These are phyloP conservation scores for Nepenthes alata DNA, from an alignment of 179 eudicot genomes.

Conservation along the genomic window DNA sequence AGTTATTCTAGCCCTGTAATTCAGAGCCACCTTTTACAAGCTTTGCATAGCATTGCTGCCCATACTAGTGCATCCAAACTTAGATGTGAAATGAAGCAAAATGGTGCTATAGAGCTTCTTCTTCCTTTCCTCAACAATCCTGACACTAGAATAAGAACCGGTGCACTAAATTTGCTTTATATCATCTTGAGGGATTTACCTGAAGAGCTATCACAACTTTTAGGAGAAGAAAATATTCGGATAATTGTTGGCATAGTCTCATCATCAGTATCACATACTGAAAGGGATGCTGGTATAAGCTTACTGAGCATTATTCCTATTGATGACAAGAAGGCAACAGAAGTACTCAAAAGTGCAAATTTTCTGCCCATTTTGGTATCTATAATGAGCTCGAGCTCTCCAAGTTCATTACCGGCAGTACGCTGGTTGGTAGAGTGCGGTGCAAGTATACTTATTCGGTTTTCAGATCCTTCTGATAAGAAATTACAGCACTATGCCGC, in stretches of 20 bases:
- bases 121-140: constrained; percentile 44
- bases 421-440: constrained; percentile 38
- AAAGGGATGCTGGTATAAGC: constrained; percentile 60
- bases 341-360: constrained; percentile 41
- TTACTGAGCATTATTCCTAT: constrained; percentile 60
- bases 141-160: constrained; percentile 32
- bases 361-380: constrained; percentile 44
- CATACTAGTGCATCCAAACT: constrained; percentile 44
- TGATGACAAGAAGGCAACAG: constrained; percentile 44
- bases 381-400: constrained; percentile 20
- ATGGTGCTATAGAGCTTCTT: constrained; percentile 54
- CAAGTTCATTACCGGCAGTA: constrained; percentile 17
- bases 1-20: constrained; percentile 52
- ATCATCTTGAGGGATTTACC: constrained; percentile 38
- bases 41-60: constrained; percentile 46
- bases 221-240: constrained; percentile 37
- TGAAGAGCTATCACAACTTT: constrained; percentile 31
- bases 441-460: constrained; percentile 48
- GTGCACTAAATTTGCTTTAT: constrained; percentile 43
- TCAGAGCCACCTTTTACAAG: constrained; percentile 49
- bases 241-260: constrained; percentile 33
- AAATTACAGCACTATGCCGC: constrained; percentile 50
- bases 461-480: constrained; percentile 60
- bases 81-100: constrained; percentile 45
- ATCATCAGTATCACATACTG: constrained; percentile 32